These are phyloP conservation scores for Backusella psychrophila DNA, from an alignment of 192 early-diverging fungal genomes.

Conservation along the genomic window DNA sequence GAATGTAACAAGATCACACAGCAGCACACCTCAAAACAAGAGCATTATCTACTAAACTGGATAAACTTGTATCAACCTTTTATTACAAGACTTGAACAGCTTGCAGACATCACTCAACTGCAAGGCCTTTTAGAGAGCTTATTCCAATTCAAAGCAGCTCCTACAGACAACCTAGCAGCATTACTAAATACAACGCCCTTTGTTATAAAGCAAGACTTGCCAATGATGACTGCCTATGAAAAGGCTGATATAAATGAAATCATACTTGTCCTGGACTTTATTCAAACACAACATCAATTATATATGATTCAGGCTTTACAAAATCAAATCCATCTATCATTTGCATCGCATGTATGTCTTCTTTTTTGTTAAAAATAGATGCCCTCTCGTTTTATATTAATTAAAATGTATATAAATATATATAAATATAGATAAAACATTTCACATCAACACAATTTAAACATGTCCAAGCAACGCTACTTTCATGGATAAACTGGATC, in stretches of 20 bases:
- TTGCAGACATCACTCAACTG: not conserved
- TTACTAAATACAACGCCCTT: not conserved
- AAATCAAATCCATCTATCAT: not conserved
- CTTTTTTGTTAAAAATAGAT: not conserved
- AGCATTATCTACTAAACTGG: not conserved
- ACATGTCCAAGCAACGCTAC: not conserved
- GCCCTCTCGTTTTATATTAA: not conserved
- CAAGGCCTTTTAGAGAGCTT: not conserved
- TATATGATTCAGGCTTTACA: constrained; percentile 2
- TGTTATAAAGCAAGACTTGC: not conserved
- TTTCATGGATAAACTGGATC: not conserved
- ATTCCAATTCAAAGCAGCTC: not conserved
- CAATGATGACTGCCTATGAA: not conserved
- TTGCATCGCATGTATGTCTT: not conserved
- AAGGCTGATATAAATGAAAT: not conserved
- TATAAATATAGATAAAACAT: not conserved
- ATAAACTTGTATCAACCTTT: not conserved
- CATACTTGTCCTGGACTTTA: not conserved
- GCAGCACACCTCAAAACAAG: not conserved
- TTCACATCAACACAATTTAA: not conserved
- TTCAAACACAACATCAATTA: constrained; percentile 5
- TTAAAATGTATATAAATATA: not conserved
- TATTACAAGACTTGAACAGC: not conserved
- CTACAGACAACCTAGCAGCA: not conserved
- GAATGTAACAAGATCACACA: not conserved